A percentile compares a stretch with the other conserved stretches of the same genome.
Evolutionary conservation across 768 basidiomycete genomes (phyloP).

Genomic region (Boletus reticuloceps): DNA sequence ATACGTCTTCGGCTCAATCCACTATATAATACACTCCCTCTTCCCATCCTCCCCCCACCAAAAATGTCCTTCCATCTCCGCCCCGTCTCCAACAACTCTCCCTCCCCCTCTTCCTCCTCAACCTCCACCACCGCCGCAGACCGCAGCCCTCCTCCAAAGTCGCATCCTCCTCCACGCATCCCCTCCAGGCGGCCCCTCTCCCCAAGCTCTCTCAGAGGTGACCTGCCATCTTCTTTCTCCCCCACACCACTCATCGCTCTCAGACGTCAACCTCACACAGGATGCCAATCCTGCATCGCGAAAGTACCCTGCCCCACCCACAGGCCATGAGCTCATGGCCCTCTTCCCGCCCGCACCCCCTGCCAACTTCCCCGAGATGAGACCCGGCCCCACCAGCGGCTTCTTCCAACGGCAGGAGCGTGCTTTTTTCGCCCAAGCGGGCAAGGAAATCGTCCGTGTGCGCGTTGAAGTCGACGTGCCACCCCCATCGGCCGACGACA

Average conservation of each 20-base stretch:
- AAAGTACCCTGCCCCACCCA: slow-evolving; percentile 73
- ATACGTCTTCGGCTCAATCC: slow-evolving; percentile 1
- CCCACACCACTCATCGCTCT: slow-evolving; percentile 15
- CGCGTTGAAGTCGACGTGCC: slow-evolving; percentile 65
- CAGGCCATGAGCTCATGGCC: slow-evolving; percentile 82
- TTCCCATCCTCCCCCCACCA: not conserved
- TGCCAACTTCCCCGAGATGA: slow-evolving; percentile 49
- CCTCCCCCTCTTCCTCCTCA: slow-evolving; percentile 57
- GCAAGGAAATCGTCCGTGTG: slow-evolving; percentile 74
- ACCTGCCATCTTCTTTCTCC: not conserved
- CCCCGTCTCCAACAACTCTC: slow-evolving; percentile 47
- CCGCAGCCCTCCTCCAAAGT: slow-evolving; percentile 36
- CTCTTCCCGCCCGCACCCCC: slow-evolving; percentile 76
- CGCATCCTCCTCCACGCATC: slow-evolving; percentile 15
- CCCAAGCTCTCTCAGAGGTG: slow-evolving; percentile 62
- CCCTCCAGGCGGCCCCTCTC: slow-evolving; percentile 56
- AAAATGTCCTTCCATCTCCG: slow-evolving; percentile 40
- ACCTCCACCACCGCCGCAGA: slow-evolving; percentile 45
- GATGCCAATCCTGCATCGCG: slow-evolving; percentile 47
- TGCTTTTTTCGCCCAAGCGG: slow-evolving; percentile 77
- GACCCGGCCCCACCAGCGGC: slow-evolving; percentile 64
- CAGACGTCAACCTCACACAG: slow-evolving; percentile 66
- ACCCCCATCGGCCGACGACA: slow-evolving; percentile 16
- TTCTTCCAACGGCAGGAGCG: slow-evolving; percentile 77
- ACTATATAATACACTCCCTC: slow-evolving; percentile 24